Evolutionary conservation across 768 basidiomycete genomes (phyloP), one percentile per base, ranked within the genome.

Genomic region (Trametes cingulata): DNA sequence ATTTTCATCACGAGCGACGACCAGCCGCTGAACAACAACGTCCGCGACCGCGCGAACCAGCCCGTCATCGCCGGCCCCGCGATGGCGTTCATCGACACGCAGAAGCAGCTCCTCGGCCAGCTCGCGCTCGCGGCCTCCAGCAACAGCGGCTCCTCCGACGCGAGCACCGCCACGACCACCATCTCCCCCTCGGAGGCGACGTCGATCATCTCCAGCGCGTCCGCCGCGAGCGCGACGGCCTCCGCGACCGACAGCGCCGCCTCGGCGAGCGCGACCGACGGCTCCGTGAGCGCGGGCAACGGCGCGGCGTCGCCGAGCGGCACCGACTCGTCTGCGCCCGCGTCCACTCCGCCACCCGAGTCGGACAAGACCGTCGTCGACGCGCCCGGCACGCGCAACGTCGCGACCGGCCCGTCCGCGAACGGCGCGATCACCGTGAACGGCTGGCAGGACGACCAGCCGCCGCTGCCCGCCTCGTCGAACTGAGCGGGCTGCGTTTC

Each of bases 11-110:
- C 88, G 33, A 79, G 79, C 19, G 81, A 85, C 68, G 71, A 70
- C 55, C 82, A 85, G 63, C 87, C 90, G 1, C 75, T 93, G 29
- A 65, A 81, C 71, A 85, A 83, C 75, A 80, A 87, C 73, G 81
- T 85, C 63, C 69, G 74, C 20, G 80, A 86, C 68, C 85, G 86
- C 60, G 80, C 79, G 47, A 76, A 75, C 53, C 74, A 73, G 64
- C 75, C 79, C 54, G 72, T 87, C 69, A 75, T 92, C 60, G 90
- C 90, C 3, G 91, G 92, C 27, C 93, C 93, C 6, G 75, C 80
- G 2, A 73, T 90, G 56, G 75, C 81, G 14, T 90, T 88, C 78
- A 79, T 88, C 69, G 86, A 91, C 74, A 79, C 80, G 24, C 63
- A 76, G 59, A 76, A 81, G 37, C 80, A 90, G 73, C 70, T 74